A percentile compares a stretch with the other conserved stretches of the same genome.
phyloP scores from a whole-genome alignment of 2,329 filamentous ascomycete species.

The Diatrype stigma region DNA sequence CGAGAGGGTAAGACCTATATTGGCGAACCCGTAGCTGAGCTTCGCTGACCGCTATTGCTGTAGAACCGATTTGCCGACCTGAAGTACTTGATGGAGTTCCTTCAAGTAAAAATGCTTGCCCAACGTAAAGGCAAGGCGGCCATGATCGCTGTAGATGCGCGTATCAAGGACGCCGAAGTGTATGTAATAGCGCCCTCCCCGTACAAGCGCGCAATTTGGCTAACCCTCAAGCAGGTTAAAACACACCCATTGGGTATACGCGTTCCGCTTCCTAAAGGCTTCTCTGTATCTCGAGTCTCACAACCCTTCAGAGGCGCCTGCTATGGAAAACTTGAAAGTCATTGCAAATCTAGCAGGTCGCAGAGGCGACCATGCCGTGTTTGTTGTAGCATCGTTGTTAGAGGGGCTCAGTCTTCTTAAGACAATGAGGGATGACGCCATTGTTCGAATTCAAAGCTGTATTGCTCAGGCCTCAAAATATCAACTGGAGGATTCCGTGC shows the following conservation, averaged over 20 bases:
- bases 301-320: conserved; percentile 56
- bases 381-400: conserved; percentile 60
- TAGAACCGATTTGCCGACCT: conserved; percentile 59
- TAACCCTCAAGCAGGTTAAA: conserved; percentile 41
- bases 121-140: conserved; percentile 69
- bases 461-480: conserved; percentile 70
- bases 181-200: conserved; percentile 32
- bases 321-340: conserved; percentile 64
- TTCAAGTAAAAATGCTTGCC: conserved; percentile 66
- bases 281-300: conserved; percentile 62
- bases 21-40: not conserved
- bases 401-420: conserved; percentile 68
- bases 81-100: conserved; percentile 74
- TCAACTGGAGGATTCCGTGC: conserved; percentile 61
- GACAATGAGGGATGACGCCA: conserved; percentile 57
- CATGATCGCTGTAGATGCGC: conserved; percentile 65
- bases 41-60: conserved; percentile 21
- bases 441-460: conserved; percentile 68
- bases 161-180: conserved; percentile 65
- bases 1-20: conserved; percentile 48
- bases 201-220: conserved; percentile 4
- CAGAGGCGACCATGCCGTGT: conserved; percentile 59
- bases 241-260: conserved; percentile 70
- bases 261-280: conserved; percentile 69
- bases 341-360: conserved; percentile 57